Conservation (phyloP, 768 basidiomycete genomes). For the Termitomyces sp. region DNA sequence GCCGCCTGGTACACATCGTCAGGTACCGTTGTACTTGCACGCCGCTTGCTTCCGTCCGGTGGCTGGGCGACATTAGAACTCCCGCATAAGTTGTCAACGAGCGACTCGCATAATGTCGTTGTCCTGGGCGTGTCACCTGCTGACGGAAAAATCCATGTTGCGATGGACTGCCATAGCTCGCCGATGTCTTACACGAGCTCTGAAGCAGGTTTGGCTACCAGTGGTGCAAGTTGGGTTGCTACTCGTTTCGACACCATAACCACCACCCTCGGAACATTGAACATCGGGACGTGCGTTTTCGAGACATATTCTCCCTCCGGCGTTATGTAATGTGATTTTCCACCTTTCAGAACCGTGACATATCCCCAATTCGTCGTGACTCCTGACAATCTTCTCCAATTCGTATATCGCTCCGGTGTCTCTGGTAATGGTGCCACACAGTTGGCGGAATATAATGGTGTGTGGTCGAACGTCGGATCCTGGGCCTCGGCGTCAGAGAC, state of each 20-base stretch:
- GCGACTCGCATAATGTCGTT: conserved; percentile 44
- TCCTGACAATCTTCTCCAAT: conserved; percentile 42
- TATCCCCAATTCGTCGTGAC: conserved; percentile 48
- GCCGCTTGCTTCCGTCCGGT: conserved; percentile 37
- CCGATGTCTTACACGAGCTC: conserved; percentile 40
- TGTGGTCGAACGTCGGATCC: conserved; percentile 42
- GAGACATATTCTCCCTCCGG: neutral
- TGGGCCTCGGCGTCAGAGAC: conserved; percentile 43
- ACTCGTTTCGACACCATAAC: conserved; percentile 39
- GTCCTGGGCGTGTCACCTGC: conserved; percentile 40
- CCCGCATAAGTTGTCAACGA: conserved; percentile 36
- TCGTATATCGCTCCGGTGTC: conserved; percentile 44
- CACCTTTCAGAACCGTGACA: conserved; percentile 31
- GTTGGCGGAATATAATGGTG: conserved; percentile 41
- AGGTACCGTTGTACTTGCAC: conserved; percentile 33
- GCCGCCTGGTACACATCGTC: conserved; percentile 45
- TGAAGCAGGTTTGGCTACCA: conserved; percentile 35
- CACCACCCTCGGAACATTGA: conserved; percentile 36
- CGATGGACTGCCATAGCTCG: conserved; percentile 44
- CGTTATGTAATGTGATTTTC: neutral
- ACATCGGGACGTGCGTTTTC: conserved; percentile 35
- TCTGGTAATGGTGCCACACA: conserved; percentile 46
- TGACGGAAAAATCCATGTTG: conserved; percentile 45
- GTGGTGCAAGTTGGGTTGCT: conserved; percentile 38
- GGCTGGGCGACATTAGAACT: conserved; percentile 40